Evolutionary conservation across 2,329 filamentous ascomycete genomes (phyloP), one percentile per base, ranked within the genome.

Genomic region (Hymenoscyphus fraxineus): DNA sequence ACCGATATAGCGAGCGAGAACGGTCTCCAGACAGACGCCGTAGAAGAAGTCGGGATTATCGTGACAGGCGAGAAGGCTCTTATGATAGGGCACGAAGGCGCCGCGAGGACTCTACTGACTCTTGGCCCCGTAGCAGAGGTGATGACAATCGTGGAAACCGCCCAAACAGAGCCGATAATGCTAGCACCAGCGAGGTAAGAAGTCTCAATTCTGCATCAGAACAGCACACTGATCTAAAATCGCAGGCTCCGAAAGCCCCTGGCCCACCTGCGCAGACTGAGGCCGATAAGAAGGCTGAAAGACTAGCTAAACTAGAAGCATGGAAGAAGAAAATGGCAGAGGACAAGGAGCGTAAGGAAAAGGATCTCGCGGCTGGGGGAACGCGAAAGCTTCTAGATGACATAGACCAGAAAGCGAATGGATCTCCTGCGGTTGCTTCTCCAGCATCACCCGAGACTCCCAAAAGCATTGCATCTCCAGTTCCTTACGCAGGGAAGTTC

Each of bases 291-390:
- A 92, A 93, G 76, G 90, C 89, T 59, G 91, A 94, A 76, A 83
- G 91, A 67, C 82, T 93, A 55, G 91, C 91, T 35, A 93, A 92
- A 75, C 79, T 96, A 35, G 91, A 94, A 76, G 91, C 91, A 64
- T 97, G 93, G 93, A 97, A 97, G 79, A 90, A 92, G 77, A 94
- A 93, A 78, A 89, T 92, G 75, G 82, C 82, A 6, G 90, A 92
- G 68, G 87, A 88, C 74, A 88, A 89, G 70, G 88, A 89, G 71
- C 85, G 84, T 67, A 91, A 91, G 75, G 86, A 90, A 74, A 88
- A 86, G 72, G 85, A 90, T 71, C 83, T 88, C 56, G 86, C 86
- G 61, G 81, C 85, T 51, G 85, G 85, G 64, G 87, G 86, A 68
- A 84, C 88, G 47, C 82, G 86, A 70, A 90, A 84, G 71, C 84